Base-by-base conservation (phyloP, 176 grass and related monocot genomes). In the Juncus effusus region DNA sequence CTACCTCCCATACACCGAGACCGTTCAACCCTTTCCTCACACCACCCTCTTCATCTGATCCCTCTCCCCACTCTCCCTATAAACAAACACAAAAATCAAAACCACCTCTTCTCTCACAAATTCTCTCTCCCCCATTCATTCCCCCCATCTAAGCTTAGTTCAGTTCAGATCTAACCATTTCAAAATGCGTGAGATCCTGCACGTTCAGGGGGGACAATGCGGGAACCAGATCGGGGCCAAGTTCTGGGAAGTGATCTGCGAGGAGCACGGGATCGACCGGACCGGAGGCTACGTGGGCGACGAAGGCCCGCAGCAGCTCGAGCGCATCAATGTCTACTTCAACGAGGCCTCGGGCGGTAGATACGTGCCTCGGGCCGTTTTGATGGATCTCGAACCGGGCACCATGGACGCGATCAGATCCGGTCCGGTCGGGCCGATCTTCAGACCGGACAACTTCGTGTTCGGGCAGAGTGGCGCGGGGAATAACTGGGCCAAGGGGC, bases 221-320 rank as follows among this genome's bases (percentile, higher is more conserved):
- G 90, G 90, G 38, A 95, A 95, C 85, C 85, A 95, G 85, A 95
- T 95, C 82, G 90, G 90, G 4, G 89, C 85, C 78, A 93, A 93
- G 85, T 93, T 93, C 85, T 93, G 89, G 89, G 89, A 93, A 85
- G 90, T 95, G 76, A 95, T 95, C 79, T 95, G 90, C 79, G 90
- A 79, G 15, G 90, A 95, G 90, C 90, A 95, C 69, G 85, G 82
- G 53, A 55, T 95, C 50, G 90, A 89, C 82, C 13, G 77, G 42
- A 57, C 79, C 13, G 90, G 90, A 5, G 58, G 61, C 19, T 94
- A 76, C 85, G 13, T 47, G 2, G 90, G 82, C 60, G 11, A 58
- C 2, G 61, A 80, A 16, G 44, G 44, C 9, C 35, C 66, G 5
- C 62, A 82, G 72, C 87, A 90, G 74, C 73, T 90, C 2, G 87